Evolutionary conservation across 352 stramenopile species (phyloP).

Genomic region (Globisporangium ultimum): DNA sequence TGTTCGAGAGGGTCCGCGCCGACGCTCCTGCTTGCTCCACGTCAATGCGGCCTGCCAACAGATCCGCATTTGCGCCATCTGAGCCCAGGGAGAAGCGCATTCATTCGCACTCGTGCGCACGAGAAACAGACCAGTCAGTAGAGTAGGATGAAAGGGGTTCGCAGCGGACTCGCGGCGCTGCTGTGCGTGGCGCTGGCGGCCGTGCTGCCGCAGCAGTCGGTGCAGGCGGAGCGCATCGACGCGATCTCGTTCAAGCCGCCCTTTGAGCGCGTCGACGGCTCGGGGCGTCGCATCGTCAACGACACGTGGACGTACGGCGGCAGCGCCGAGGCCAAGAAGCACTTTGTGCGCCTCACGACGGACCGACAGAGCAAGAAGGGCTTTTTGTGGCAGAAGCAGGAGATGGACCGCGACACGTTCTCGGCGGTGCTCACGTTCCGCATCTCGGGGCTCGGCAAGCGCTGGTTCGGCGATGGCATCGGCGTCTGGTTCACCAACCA

Average conservation of each 20-base stretch:
- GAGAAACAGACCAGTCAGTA: neutral
- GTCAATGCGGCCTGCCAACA: neutral
- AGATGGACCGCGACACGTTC: constrained; percentile 48
- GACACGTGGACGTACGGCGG: constrained; percentile 74
- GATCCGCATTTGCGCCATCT: neutral
- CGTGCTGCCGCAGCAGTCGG: constrained; percentile 11
- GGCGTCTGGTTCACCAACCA: constrained; percentile 78
- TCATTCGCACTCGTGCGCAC: neutral
- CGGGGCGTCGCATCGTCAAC: constrained; percentile 66
- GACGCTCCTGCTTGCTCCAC: neutral
- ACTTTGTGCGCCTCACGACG: constrained; percentile 86
- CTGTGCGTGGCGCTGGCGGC: constrained; percentile 32
- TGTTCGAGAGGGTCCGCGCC: neutral
- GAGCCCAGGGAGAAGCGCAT: neutral
- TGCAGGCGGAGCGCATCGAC: constrained; percentile 39
- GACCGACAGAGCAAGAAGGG: constrained; percentile 85
- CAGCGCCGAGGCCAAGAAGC: constrained; percentile 75
- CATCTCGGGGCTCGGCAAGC: constrained; percentile 76
- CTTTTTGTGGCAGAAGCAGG: constrained; percentile 70
- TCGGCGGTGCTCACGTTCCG: constrained; percentile 76
- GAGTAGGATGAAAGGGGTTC: constrained; percentile 6
- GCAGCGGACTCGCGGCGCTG: constrained; percentile 18
- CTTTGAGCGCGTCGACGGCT: constrained; percentile 63
- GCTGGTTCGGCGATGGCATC: constrained; percentile 85
- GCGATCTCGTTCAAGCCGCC: constrained; percentile 74